Conservation (phyloP, 1,139 yeast species). For the Geotrichum restrictum region DNA sequence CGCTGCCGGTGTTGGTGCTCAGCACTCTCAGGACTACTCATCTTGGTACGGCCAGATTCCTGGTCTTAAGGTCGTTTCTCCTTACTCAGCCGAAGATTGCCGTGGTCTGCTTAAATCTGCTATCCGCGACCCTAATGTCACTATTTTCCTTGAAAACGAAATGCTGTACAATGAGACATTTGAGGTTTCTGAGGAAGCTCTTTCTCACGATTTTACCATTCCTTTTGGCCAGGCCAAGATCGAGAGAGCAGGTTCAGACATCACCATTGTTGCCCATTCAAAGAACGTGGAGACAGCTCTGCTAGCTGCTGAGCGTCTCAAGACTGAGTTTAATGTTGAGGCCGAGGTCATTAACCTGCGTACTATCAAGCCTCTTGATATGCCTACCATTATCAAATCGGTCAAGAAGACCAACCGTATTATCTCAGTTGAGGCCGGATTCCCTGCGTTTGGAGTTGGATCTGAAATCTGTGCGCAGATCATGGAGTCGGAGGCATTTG, state of each 20-base stretch:
- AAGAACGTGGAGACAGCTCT: conserved; percentile 83
- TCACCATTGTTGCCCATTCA: conserved; percentile 85
- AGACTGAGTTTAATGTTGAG: conserved; percentile 77
- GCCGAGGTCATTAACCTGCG: conserved; percentile 96
- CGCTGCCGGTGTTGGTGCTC: conserved; percentile 99
- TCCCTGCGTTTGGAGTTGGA: conserved; percentile 98
- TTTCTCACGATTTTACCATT: conserved; percentile 79
- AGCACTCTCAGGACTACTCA: conserved; percentile 95
- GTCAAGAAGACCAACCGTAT: conserved; percentile 96
- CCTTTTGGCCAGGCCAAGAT: conserved; percentile 96
- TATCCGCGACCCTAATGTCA: conserved; percentile 97
- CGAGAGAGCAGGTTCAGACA: conserved; percentile 87
- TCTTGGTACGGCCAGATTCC: conserved; percentile 99
- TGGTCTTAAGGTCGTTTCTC: conserved; percentile 93
- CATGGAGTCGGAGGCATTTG: conserved; percentile 98
- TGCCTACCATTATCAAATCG: conserved; percentile 76
- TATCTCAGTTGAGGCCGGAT: conserved; percentile 94
- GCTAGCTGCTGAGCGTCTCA: conserved; percentile 83
- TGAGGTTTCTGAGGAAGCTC: conserved; percentile 84
- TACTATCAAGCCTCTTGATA: conserved; percentile 94
- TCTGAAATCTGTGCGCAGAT: conserved; percentile 96
- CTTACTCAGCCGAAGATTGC: conserved; percentile 93
- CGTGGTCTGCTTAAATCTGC: conserved; percentile 95
- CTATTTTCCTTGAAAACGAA: conserved; percentile 93
- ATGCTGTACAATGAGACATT: conserved; percentile 88